Percentiles rank a stretch among this genome's conserved stretches.
Conservation (phyloP, 768 basidiomycete genomes). For the Cubamyces lactineus region DNA sequence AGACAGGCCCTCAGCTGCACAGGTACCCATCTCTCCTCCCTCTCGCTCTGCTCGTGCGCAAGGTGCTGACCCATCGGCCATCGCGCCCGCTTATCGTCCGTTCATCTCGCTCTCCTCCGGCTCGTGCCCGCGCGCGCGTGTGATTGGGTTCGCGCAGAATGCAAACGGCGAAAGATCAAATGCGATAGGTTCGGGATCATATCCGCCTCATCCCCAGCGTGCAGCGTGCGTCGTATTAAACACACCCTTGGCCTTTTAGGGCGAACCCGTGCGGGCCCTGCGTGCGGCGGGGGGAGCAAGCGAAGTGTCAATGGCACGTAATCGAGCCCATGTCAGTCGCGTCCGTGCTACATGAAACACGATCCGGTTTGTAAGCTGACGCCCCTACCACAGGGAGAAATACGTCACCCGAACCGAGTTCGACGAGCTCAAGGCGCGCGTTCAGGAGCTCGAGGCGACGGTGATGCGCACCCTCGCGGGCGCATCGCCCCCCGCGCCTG, state of each 20-base stretch:
- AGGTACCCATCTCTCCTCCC: slow-evolving; percentile 47
- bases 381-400: slow-evolving; percentile 58
- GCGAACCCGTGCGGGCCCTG: slow-evolving; percentile 84
- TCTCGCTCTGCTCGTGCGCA: neutral
- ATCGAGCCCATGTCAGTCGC: slow-evolving; percentile 75
- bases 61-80: slow-evolving; percentile 14
- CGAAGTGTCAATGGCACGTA: slow-evolving; percentile 82
- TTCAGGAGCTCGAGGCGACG: slow-evolving; percentile 61
- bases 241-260: slow-evolving; percentile 45
- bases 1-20: slow-evolving; percentile 86
- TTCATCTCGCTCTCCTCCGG: slow-evolving; percentile 1
- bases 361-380: slow-evolving; percentile 13
- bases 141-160: slow-evolving; percentile 51
- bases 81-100: slow-evolving; percentile 14
- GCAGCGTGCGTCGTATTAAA: slow-evolving; percentile 22
- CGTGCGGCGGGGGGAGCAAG: slow-evolving; percentile 76
- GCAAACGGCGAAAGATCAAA: slow-evolving; percentile 86
- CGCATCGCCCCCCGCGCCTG: slow-evolving; percentile 26
- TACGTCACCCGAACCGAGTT: slow-evolving; percentile 79
- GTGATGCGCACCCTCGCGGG: slow-evolving; percentile 46
- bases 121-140: neutral
- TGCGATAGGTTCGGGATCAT: slow-evolving; percentile 69
- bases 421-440: slow-evolving; percentile 69
- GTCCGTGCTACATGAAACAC: slow-evolving; percentile 2
- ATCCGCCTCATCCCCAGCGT: slow-evolving; percentile 16